These are phyloP conservation scores for Juncus effusus DNA, from an alignment of 176 grass and related monocot species.

Conservation along the genomic window DNA sequence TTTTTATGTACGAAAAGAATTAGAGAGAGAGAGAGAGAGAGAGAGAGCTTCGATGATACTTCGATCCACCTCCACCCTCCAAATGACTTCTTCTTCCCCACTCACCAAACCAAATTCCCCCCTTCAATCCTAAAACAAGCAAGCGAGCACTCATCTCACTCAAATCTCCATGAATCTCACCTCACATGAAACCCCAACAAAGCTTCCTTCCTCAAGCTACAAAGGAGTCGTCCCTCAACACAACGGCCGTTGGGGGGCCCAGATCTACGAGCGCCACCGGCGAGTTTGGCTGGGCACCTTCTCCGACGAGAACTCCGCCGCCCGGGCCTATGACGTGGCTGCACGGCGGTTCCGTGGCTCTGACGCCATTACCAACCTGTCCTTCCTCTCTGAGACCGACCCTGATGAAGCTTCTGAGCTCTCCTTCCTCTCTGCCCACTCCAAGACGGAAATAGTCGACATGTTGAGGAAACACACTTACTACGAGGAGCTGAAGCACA, in stretches of 20 bases:
- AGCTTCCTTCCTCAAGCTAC: conserved; percentile 60
- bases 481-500: conserved; percentile 73
- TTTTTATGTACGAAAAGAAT: no score
- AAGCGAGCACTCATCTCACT: neutral
- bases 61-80: no score
- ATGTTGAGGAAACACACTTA: conserved; percentile 98
- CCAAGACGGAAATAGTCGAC: conserved; percentile 83
- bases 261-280: conserved; percentile 97
- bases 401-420: conserved; percentile 38
- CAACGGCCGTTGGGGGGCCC: conserved; percentile 94
- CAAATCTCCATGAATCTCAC: neutral
- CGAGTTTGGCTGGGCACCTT: conserved; percentile 99
- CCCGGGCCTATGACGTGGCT: conserved; percentile 81
- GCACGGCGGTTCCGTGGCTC: conserved; percentile 78
- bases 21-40: no score
- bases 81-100: neutral
- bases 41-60: no score
- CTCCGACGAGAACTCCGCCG: conserved; percentile 45
- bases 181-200: conserved; percentile 15
- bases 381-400: conserved; percentile 13
- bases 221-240: conserved; percentile 99
- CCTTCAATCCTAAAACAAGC: neutral
- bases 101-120: neutral
- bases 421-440: conserved; percentile 60
- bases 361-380: conserved; percentile 69